These are phyloP conservation scores for Leptomonas pyrrhocoris DNA, from an alignment of 208 protist species.

Conservation along the genomic window DNA sequence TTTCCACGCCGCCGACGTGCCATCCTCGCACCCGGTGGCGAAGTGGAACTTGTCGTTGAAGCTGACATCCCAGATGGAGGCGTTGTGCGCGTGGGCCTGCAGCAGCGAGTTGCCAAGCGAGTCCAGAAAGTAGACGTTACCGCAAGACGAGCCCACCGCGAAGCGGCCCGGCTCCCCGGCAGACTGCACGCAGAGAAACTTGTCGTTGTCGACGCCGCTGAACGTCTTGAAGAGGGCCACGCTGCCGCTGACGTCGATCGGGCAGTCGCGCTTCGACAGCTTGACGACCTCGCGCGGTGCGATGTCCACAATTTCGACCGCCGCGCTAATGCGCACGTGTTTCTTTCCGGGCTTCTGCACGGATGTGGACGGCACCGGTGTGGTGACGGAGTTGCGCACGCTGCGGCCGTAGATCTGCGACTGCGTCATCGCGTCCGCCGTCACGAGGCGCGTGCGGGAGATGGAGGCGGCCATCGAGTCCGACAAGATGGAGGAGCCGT, in stretches of 20 bases:
- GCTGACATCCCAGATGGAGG: slow-evolving; percentile 80
- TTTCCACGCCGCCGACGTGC: slow-evolving; percentile 59
- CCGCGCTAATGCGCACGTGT: slow-evolving; percentile 74
- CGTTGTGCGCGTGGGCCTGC: slow-evolving; percentile 77
- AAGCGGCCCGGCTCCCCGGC: slow-evolving; percentile 69
- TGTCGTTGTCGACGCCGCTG: slow-evolving; percentile 67
- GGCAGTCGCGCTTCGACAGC: slow-evolving; percentile 35
- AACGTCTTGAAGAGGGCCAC: slow-evolving; percentile 70
- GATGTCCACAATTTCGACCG: slow-evolving; percentile 85
- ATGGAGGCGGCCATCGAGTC: slow-evolving; percentile 62
- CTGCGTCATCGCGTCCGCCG: slow-evolving; percentile 49
- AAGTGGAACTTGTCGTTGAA: slow-evolving; percentile 75
- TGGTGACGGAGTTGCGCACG: slow-evolving; percentile 9
- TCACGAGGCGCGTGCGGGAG: slow-evolving; percentile 63
- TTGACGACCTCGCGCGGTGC: slow-evolving; percentile 67
- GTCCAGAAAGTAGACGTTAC: slow-evolving; percentile 88
- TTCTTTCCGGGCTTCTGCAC: slow-evolving; percentile 46
- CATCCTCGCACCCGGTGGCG: slow-evolving; percentile 81
- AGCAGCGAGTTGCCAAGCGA: slow-evolving; percentile 78
- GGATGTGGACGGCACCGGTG: slow-evolving; percentile 6
- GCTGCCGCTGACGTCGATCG: slow-evolving; percentile 62
- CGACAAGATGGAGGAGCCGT: slow-evolving; percentile 54
- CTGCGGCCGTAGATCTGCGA: slow-evolving; percentile 33
- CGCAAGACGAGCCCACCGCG: slow-evolving; percentile 76
- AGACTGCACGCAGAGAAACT: slow-evolving; percentile 74